A percentile compares a stretch with the other conserved stretches of the same genome.
These are phyloP conservation scores for Phalaenopsis hybrid DNA, from an alignment of 116 monocot genomes.

Conservation along the genomic window DNA sequence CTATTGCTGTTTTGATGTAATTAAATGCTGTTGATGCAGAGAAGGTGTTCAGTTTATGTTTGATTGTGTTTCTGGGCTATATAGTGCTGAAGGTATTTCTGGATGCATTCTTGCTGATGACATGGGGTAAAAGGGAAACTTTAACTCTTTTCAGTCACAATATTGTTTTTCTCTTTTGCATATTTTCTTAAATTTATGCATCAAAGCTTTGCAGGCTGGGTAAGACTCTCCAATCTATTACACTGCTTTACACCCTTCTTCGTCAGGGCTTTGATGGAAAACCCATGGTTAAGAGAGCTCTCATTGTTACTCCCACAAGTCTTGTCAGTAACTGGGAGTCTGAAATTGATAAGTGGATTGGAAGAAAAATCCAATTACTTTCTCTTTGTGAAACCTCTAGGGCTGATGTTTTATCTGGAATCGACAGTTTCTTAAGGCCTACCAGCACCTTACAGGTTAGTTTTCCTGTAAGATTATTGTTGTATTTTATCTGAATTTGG, in stretches of 20 bases:
- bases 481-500: background rate
- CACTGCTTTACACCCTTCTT: conserved; percentile 87
- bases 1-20: background rate
- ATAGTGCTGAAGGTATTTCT: conserved; percentile 61
- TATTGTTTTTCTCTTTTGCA: background rate
- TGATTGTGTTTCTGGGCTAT: conserved; percentile 90
- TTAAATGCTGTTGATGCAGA: conserved; percentile 41
- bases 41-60: conserved; percentile 99
- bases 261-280: conserved; percentile 89
- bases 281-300: conserved; percentile 74
- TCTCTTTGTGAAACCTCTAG: conserved; percentile 92
- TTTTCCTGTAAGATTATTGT: background rate
- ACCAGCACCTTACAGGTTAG: conserved; percentile 54
- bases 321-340: conserved; percentile 99
- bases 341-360: conserved; percentile 92
- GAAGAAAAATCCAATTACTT: conserved; percentile 61
- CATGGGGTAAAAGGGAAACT: conserved; percentile 65
- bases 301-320: conserved; percentile 95
- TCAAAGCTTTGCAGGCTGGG: conserved; percentile 60
- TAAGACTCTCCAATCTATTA: conserved; percentile 94
- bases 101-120: conserved; percentile 99
- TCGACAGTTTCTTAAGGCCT: conserved; percentile 73
- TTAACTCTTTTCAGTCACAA: background rate
- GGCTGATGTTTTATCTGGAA: conserved; percentile 84
- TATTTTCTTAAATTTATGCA: background rate